These are phyloP conservation scores for Tetrastigma voinierianum DNA, from an alignment of 164 flowering plant genomes.

Conservation along the genomic window DNA sequence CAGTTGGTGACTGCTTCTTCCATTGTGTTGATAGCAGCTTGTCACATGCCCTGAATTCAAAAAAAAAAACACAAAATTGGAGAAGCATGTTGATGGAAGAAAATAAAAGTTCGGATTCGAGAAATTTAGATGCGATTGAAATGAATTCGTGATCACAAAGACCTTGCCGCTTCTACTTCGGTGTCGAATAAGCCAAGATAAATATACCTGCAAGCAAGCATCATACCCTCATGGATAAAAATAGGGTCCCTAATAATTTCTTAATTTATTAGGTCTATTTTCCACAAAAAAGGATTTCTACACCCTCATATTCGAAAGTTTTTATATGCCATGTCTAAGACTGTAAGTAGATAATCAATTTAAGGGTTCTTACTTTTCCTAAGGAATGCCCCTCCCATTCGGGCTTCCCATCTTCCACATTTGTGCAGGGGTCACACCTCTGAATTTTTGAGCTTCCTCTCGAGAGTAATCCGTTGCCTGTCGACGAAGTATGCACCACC, in stretches of 20 bases:
- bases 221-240: slow-evolving; percentile 20
- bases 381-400: slow-evolving; percentile 84
- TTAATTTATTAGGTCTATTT: background rate
- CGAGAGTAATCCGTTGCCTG: slow-evolving; percentile 85
- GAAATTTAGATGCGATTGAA: slow-evolving; percentile 10
- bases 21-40: slow-evolving; percentile 69
- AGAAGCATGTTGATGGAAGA: slow-evolving; percentile 19
- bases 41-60: slow-evolving; percentile 73
- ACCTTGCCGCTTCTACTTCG: slow-evolving; percentile 95
- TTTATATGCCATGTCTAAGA: too few species aligned
- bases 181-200: slow-evolving; percentile 91
- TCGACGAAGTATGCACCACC: slow-evolving; percentile 86
- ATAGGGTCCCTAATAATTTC: slow-evolving; percentile 6
- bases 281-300: too few species aligned
- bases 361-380: slow-evolving; percentile 75
- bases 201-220: slow-evolving; percentile 75
- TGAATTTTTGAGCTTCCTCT: slow-evolving; percentile 79
- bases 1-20: slow-evolving; percentile 76
- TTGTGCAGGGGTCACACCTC: slow-evolving; percentile 81
- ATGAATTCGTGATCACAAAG: slow-evolving; percentile 38
- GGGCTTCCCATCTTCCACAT: slow-evolving; percentile 92
- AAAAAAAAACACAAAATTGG: slow-evolving; percentile 25
- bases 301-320: too few species aligned
- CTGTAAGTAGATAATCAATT: background rate
- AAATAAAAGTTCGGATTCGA: background rate